Evolutionary conservation across 2,329 filamentous ascomycete genomes (phyloP).

Genomic region (Chaetomium globosum): DNA sequence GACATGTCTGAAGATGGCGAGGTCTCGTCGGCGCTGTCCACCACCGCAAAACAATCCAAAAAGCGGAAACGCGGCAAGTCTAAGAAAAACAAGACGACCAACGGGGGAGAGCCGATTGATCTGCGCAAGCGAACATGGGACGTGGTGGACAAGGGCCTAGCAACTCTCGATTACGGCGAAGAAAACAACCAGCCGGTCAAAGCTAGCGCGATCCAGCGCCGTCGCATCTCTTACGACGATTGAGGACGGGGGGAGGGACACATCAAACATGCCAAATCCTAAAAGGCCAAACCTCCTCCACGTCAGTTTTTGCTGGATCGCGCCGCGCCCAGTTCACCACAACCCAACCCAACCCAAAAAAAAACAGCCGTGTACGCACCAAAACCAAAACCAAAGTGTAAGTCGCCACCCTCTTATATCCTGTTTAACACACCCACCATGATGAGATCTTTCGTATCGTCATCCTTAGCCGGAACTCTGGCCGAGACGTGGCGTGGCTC

Average conservation of each 20-base stretch:
- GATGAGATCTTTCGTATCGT: constrained; percentile 89
- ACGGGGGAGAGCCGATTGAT: constrained; percentile 50
- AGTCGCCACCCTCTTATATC: constrained; percentile 16
- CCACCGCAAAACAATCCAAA: constrained; percentile 36
- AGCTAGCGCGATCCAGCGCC: constrained; percentile 45
- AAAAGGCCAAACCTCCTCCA: neutral
- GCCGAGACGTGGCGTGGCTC: constrained; percentile 25
- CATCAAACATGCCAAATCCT: constrained; percentile 3
- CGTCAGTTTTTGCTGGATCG: neutral
- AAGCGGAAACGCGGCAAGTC: constrained; percentile 37
- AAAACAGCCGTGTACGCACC: neutral
- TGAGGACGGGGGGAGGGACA: constrained; percentile 28
- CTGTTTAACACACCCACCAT: constrained; percentile 47
- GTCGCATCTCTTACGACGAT: constrained; percentile 54
- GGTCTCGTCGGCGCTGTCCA: constrained; percentile 32
- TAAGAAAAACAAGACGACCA: constrained; percentile 47
- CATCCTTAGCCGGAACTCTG: constrained; percentile 88
- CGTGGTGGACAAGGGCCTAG: constrained; percentile 63
- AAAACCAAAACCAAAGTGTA: constrained; percentile 24
- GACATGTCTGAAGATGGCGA: constrained; percentile 36
- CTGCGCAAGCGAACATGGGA: constrained; percentile 69
- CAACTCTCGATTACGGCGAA: constrained; percentile 63
- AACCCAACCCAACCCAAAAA: neutral
- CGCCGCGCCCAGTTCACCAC: constrained; percentile 5
- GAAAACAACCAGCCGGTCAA: constrained; percentile 37